Evolutionary conservation across 2,329 filamentous ascomycete species (phyloP), one percentile per base, ranked within the genome.

Genomic region (Penicillium sp.): DNA sequence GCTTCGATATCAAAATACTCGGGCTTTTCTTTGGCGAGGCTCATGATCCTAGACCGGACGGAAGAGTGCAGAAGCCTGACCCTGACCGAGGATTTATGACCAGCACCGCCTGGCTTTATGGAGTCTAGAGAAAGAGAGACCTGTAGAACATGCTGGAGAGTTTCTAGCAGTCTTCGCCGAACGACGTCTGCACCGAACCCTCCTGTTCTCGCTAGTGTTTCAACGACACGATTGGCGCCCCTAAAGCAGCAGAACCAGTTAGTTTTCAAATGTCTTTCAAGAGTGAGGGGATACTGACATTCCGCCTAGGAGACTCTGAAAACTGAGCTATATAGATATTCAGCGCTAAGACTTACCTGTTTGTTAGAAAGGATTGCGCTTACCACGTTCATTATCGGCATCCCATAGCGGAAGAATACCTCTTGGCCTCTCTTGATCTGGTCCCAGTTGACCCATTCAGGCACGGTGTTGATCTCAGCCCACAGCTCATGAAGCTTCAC

Each of bases 401-500:
- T 87, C 19, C 86, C 90, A 74, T 93, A 93, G 41, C 91, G 86
- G 74, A 91, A 93, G 70, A 93, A 92, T 0, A 92, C 85, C 67
- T 90, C 86, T 72, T 94, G 91, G 0, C 91, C 91, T 69, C 91
- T 82, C 62, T 84, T 81, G 60, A 94, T 89, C 71, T 92, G 90
- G 2, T 84, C 84, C 90, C 90, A 93, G 72, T 93, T 87, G 2
- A 93, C 91, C 90, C 90, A 93, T 0, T 85, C 81, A 0, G 91
- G 91, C 4, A 92, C 76, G 0, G 84, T 87, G 61, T 87, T 89
- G 60, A 90, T 81, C 70, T 92, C 82, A 0, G 76, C 73, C 91
- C 90, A 93, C 8, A 94, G 78, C 58, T 83, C 68, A 7, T 74
- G 69, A 23, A 88, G 77, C 45, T 85, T 83, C 26, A 84, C 78